Evolutionary conservation across 805 yeast genomes (phyloP).

Genomic region (Wickerhamomyces queroliae): DNA sequence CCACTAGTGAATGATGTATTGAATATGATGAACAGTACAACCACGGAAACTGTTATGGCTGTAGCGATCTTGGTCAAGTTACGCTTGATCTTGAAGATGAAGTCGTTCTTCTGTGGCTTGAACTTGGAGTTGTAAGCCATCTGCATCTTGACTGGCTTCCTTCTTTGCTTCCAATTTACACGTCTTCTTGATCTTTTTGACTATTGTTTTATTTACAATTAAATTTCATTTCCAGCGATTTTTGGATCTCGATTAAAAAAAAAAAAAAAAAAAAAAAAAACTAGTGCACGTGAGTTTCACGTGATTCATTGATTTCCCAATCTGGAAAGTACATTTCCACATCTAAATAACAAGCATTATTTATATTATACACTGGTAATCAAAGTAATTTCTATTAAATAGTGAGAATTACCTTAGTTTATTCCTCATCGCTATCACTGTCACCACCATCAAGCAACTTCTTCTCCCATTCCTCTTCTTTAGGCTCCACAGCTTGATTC

Average conservation of each 20-base stretch:
- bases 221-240: no score
- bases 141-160: slow-evolving; percentile 12
- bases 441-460: slow-evolving; percentile 33
- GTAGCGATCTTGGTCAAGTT: slow-evolving; percentile 10
- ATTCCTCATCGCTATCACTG: slow-evolving; percentile 21
- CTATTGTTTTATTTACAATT: no score
- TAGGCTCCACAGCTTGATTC: slow-evolving; percentile 1
- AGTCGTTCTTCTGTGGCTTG: slow-evolving; percentile 18
- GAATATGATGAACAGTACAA: slow-evolving; percentile 1
- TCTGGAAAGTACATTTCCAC: no score
- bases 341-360: no score
- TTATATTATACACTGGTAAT: no score
- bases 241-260: no score
- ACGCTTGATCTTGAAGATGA: slow-evolving; percentile 5
- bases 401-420: no score
- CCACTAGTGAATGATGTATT: not conserved
- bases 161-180: not conserved
- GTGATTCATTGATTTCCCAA: not conserved
- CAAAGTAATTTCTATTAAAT: no score
- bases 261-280: no score
- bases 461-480: slow-evolving; percentile 28
- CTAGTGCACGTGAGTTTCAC: not conserved
- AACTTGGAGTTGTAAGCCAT: slow-evolving; percentile 21
- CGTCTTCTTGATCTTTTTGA: no score
- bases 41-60: not conserved